phyloP scores from a whole-genome alignment of 2,329 filamentous ascomycete species.

The Hymenoscyphus fraxineus region DNA sequence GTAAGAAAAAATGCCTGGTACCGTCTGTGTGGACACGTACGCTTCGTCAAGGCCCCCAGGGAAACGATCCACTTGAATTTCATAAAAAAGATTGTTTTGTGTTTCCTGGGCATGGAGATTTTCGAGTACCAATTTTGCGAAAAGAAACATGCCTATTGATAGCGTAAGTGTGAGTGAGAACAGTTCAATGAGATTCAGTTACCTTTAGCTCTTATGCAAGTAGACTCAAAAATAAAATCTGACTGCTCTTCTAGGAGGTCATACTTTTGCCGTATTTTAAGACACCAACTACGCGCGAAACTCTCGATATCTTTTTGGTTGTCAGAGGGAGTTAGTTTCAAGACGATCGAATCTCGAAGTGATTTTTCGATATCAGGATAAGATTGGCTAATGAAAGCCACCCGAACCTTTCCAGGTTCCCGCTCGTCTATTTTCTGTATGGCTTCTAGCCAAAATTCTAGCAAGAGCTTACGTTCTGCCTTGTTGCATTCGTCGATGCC shows the following conservation, averaged over 20 bases:
- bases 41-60: slow-evolving; percentile 19
- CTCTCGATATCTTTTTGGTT: slow-evolving; percentile 34
- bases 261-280: slow-evolving; percentile 29
- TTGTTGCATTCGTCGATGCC: slow-evolving; percentile 41
- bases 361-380: slow-evolving; percentile 33
- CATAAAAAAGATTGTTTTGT: slow-evolving; percentile 8
- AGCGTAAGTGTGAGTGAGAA: neutral
- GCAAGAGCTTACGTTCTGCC: slow-evolving; percentile 34
- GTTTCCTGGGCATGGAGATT: slow-evolving; percentile 23
- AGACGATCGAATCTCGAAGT: slow-evolving; percentile 24
- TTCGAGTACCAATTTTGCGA: slow-evolving; percentile 31
- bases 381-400: slow-evolving; percentile 39
- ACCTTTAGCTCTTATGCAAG: slow-evolving; percentile 25
- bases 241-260: slow-evolving; percentile 12
- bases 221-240: slow-evolving; percentile 11
- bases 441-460: slow-evolving; percentile 30
- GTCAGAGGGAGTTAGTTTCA: slow-evolving; percentile 28
- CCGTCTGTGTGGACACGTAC: slow-evolving; percentile 5
- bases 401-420: slow-evolving; percentile 23
- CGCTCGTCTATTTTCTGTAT: slow-evolving; percentile 9
- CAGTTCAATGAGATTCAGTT: slow-evolving; percentile 12
- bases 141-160: slow-evolving; percentile 33
- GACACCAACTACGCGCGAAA: slow-evolving; percentile 27
- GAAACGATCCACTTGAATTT: slow-evolving; percentile 16
- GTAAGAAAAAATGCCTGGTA: neutral